Conservation (phyloP, 2,329 filamentous ascomycete genomes). For the Blumeriella jaapii region DNA sequence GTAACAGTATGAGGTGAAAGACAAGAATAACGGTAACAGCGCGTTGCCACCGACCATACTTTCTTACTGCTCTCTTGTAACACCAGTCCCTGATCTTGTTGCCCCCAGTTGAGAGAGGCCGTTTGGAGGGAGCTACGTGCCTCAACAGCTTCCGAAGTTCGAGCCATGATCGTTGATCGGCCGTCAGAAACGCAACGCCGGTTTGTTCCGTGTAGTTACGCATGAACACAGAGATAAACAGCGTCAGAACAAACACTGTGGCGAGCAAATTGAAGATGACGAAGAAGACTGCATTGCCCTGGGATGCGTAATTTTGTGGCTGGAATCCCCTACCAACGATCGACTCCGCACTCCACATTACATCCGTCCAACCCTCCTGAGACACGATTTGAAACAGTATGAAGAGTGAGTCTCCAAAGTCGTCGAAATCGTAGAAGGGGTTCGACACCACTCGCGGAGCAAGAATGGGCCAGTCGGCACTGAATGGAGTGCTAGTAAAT, state of each 20-base stretch:
- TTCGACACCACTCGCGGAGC: slow-evolving; percentile 74
- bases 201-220: slow-evolving; percentile 98
- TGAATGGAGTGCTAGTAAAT: slow-evolving; percentile 63
- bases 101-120: slow-evolving; percentile 67
- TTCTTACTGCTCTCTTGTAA: slow-evolving; percentile 86
- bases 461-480: slow-evolving; percentile 63
- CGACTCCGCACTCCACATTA: slow-evolving; percentile 73
- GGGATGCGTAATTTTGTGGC: slow-evolving; percentile 54
- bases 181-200: slow-evolving; percentile 87
- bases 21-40: slow-evolving; percentile 70
- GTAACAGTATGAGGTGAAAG: slow-evolving; percentile 70
- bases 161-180: slow-evolving; percentile 93
- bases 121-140: slow-evolving; percentile 90
- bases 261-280: slow-evolving; percentile 92
- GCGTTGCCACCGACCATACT: slow-evolving; percentile 84
- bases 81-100: slow-evolving; percentile 85
- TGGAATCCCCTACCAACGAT: slow-evolving; percentile 70
- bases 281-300: slow-evolving; percentile 89
- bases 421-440: slow-evolving; percentile 82
- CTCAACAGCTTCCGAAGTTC: slow-evolving; percentile 84
- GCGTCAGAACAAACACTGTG: slow-evolving; percentile 88
- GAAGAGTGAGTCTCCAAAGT: slow-evolving; percentile 87
- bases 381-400: slow-evolving; percentile 98
- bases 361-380: slow-evolving; percentile 94
- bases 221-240: slow-evolving; percentile 99